Evolutionary conservation across 2,329 filamentous ascomycete genomes (phyloP).

Genomic region (Colletotrichum eremochloae): DNA sequence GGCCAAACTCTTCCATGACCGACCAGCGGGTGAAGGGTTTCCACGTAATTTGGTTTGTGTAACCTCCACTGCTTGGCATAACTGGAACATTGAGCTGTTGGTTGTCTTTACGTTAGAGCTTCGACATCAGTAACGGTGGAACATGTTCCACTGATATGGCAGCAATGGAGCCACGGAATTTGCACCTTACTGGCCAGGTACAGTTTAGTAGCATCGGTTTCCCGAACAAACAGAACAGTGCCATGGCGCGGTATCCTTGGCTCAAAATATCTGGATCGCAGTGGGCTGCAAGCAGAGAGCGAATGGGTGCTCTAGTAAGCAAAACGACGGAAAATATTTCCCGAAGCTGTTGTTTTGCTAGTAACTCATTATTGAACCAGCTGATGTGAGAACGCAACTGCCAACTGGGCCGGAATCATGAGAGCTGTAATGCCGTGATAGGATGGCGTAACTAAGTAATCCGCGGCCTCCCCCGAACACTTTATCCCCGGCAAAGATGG

Average conservation of each 20-base stretch:
- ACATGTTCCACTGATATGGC: no score
- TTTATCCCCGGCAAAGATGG: not conserved
- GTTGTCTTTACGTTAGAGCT: no score
- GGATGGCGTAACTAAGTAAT: conserved; percentile 19
- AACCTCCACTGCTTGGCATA: no score
- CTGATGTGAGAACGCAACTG: not conserved
- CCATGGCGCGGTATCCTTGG: conserved; percentile 1
- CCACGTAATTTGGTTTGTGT: no score
- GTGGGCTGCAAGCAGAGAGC: not conserved
- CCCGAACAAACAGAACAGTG: not conserved
- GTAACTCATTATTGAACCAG: not conserved
- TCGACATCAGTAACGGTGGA: no score
- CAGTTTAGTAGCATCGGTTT: no score
- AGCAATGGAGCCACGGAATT: no score
- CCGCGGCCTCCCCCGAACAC: not conserved
- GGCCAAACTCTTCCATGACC: no score
- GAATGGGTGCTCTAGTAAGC: conserved; percentile 1
- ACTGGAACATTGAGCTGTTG: no score
- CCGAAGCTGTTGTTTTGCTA: not conserved
- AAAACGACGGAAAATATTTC: not conserved
- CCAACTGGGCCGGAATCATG: not conserved
- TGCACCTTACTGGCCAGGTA: no score
- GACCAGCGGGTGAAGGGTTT: no score
- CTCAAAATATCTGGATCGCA: accelerated
- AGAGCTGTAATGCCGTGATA: conserved; percentile 14